phyloP scores from a whole-genome alignment of 345 rosid genomes.

The Abelmoschus esculentus region DNA sequence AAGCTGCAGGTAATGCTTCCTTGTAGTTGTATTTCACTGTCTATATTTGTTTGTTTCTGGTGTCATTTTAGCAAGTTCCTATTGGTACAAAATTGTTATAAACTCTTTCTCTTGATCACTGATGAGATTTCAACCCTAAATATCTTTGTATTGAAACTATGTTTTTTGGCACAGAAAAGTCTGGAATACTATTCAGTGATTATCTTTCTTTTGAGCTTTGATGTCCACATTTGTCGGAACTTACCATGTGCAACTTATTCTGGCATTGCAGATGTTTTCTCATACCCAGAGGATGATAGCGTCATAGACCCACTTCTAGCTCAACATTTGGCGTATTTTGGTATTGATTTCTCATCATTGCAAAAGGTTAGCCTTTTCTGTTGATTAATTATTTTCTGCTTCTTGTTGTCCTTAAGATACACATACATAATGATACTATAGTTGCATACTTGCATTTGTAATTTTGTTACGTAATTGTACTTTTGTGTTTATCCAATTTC shows the following conservation, averaged over 20 bases:
- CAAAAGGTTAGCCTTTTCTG: conserved; percentile 56
- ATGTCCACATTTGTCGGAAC: conserved; percentile 17
- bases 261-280: conserved; percentile 98
- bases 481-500: neutral
- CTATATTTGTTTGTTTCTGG: neutral
- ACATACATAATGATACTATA: neutral
- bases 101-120: neutral
- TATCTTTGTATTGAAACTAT: no score
- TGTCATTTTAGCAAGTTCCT: neutral
- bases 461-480: neutral
- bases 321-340: conserved; percentile 89
- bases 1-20: conserved; percentile 83
- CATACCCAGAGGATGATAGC: conserved; percentile 89
- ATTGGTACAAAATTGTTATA: neutral
- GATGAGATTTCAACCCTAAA: no score
- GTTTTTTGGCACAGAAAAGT: neutral
- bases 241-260: conserved; percentile 36
- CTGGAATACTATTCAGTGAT: neutral
- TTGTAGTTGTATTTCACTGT: conserved; percentile 19
- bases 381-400: neutral
- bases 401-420: neutral
- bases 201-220: neutral
- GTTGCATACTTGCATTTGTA: neutral
- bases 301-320: conserved; percentile 88
- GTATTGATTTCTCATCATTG: conserved; percentile 90